Evolutionary conservation across 1,284 basidiomycete species (phyloP).

Genomic region (Ustilago esculenta): DNA sequence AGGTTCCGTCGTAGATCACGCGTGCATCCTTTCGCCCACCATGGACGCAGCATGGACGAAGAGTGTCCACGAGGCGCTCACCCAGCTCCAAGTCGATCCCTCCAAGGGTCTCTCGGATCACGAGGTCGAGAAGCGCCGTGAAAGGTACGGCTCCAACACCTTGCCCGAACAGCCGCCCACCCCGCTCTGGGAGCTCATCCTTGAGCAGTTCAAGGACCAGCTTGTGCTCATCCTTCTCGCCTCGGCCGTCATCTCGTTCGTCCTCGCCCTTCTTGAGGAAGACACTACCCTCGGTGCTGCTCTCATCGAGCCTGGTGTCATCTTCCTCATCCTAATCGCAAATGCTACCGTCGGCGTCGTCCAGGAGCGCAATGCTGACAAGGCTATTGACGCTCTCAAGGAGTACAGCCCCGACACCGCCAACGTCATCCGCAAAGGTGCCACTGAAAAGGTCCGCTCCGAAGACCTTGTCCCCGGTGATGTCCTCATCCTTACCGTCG

Average conservation of each 20-base stretch:
- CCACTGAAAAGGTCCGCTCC: constrained; percentile 47
- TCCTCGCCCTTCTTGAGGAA: constrained; percentile 62
- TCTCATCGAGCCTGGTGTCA: constrained; percentile 65
- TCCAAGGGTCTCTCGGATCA: constrained; percentile 52
- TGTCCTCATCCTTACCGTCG: constrained; percentile 61
- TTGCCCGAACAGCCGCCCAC: constrained; percentile 89
- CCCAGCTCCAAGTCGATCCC: constrained; percentile 48
- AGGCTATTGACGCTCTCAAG: constrained; percentile 65
- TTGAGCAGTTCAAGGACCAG: constrained; percentile 85
- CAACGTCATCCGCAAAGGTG: constrained; percentile 56
- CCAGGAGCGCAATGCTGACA: constrained; percentile 65
- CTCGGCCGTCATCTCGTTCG: constrained; percentile 64
- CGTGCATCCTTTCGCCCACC: not conserved
- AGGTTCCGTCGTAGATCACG: not conserved
- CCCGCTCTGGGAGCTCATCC: constrained; percentile 89
- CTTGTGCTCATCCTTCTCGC: constrained; percentile 65
- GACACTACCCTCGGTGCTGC: constrained; percentile 61
- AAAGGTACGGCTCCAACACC: constrained; percentile 56
- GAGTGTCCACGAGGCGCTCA: constrained; percentile 56
- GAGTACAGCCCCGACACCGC: constrained; percentile 64
- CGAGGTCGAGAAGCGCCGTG: constrained; percentile 48
- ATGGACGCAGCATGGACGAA: constrained; percentile 65
- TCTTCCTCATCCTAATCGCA: constrained; percentile 66
- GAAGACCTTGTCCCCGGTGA: constrained; percentile 64
- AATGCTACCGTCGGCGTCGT: constrained; percentile 66